A percentile compares a stretch with the other conserved stretches of the same genome.
These are phyloP conservation scores for Pseudogymnoascus sp. DNA, from an alignment of 2,329 filamentous ascomycete genomes.

Conservation along the genomic window DNA sequence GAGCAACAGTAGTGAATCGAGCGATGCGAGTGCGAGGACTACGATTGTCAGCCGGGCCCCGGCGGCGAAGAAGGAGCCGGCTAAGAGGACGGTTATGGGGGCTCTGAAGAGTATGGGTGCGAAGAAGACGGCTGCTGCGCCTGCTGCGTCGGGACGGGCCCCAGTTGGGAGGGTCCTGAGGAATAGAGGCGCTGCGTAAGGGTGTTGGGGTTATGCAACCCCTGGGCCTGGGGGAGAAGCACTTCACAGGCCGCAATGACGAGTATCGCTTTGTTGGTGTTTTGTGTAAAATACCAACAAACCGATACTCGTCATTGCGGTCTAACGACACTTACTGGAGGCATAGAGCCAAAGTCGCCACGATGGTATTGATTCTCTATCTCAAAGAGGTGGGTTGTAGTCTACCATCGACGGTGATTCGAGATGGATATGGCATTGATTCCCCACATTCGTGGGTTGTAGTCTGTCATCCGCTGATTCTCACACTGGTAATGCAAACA, in stretches of 20 bases:
- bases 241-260: background rate
- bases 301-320: background rate
- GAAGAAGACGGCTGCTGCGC: conserved; percentile 44
- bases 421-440: conserved; percentile 1
- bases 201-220: background rate
- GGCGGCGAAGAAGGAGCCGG: conserved; percentile 32
- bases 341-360: background rate
- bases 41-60: conserved; percentile 44
- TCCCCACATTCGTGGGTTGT: background rate
- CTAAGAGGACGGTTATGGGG: conserved; percentile 46
- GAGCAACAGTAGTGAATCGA: conserved; percentile 57
- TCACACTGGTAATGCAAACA: background rate
- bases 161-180: conserved; percentile 45
- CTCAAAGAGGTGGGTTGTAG: background rate
- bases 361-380: background rate
- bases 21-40: conserved; percentile 53
- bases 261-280: background rate
- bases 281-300: background rate
- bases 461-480: conserved; percentile 2
- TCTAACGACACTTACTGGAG: background rate
- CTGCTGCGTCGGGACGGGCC: conserved; percentile 36
- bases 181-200: conserved; percentile 36
- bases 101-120: conserved; percentile 46
- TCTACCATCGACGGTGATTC: background rate
- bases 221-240: background rate